Percentiles rank a stretch among this genome's conserved stretches.
phyloP scores from a whole-genome alignment of 2,329 filamentous ascomycete species.

The Hortaea sp. region DNA sequence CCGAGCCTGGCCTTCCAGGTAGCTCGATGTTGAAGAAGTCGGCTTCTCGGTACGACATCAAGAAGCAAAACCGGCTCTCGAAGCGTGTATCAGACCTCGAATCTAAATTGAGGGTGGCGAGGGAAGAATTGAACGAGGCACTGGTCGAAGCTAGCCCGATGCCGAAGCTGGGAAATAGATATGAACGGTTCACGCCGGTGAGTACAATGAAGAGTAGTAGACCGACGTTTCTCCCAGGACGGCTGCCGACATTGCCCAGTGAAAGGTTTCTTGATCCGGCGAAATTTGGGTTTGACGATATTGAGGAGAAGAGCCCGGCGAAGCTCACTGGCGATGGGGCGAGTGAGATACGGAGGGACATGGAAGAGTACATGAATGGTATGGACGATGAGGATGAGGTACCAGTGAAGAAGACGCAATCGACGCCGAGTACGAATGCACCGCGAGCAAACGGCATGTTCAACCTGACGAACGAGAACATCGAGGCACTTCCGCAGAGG shows the following conservation, averaged over 20 bases:
- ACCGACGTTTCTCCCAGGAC: constrained; percentile 25
- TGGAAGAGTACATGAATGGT: too few relatives aligned
- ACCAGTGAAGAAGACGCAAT: constrained; percentile 1
- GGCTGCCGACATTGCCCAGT: constrained; percentile 29
- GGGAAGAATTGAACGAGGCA: constrained; percentile 43
- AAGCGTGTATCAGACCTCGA: constrained; percentile 54
- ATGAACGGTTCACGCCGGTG: constrained; percentile 26
- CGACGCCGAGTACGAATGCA: too few relatives aligned
- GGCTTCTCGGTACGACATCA: constrained; percentile 46
- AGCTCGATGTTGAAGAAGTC: constrained; percentile 32
- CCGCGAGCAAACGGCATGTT: neutral
- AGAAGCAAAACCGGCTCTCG: constrained; percentile 46
- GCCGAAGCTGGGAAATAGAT: constrained; percentile 26
- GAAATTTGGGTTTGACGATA: constrained; percentile 8
- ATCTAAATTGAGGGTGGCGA: constrained; percentile 45
- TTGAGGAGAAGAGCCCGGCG: constrained; percentile 2
- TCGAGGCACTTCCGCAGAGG: neutral
- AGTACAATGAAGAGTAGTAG: constrained; percentile 16
- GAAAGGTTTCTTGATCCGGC: constrained; percentile 28
- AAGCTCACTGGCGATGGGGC: neutral
- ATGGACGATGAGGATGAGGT: neutral
- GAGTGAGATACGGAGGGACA: too few relatives aligned
- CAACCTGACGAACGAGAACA: neutral
- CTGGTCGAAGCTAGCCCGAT: constrained; percentile 33
- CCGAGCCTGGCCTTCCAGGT: constrained; percentile 8